Evolutionary conservation across 1,139 yeast genomes (phyloP), one percentile per base, ranked within the genome.

Genomic region (Yamadazyma triangularis): DNA sequence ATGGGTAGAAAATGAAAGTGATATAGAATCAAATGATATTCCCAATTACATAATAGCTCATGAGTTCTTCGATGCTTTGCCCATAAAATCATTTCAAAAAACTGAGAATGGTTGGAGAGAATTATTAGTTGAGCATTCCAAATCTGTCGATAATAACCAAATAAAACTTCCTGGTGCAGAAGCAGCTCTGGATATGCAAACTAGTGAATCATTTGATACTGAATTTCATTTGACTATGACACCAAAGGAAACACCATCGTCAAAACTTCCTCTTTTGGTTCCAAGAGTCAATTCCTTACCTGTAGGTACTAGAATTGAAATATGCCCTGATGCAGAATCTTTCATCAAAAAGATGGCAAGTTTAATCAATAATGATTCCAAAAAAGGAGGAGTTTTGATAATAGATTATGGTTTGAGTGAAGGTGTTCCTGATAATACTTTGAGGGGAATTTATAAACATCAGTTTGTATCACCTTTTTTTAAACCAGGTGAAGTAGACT

Each of bases 1-100:
- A 23, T 86, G 95, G 95, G 67, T 73, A n/a, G 85, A 79, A 37
- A 77, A 80, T 11, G 84, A 83, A 35, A 67, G 68, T 37, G 81
- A 77, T 36, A 26, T 34, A 3, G 34, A 29, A 13, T 57, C 60
- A 6, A 50, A 54, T 1, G n/a, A n/a, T n/a, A 38, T 42, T 3
- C 73, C 86, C 23, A 81, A 84, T 38, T 85, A 74, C 49, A 64
- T 84, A 7, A 51, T 86, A 32, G 94, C 94, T 0, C 95, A 86
- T 51, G 95, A 86, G 51, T 86, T 86, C 47, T 86, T 82, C 50
- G 95, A 86, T 57, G 95, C 95, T 0, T 63, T 86, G 36, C 95
- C 95, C 0, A 79, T 86, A 15, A 79, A 81, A 41, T 72, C 80
- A 39, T 86, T 83, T 49, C 70, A 73, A 33, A 72, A 72, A 41